Evolutionary conservation across 352 stramenopile genomes (phyloP), one percentile per base, ranked within the genome.

Genomic region (Phytophthora lateralis): DNA sequence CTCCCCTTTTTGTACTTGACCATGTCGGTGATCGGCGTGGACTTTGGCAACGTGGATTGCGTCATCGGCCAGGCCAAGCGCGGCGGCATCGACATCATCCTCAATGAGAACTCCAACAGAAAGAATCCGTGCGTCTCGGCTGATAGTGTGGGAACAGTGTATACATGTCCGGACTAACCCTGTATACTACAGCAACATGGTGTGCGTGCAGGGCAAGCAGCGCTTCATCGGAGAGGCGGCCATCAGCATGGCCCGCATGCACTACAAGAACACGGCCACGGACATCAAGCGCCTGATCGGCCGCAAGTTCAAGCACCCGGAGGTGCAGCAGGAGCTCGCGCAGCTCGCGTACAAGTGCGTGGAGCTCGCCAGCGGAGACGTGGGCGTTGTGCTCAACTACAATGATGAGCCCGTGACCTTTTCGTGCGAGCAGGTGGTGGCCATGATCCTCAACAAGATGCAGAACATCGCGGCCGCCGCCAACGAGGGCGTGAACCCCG

Each of bases 71-170:
- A 98, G 68, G 96, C 96, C 54, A 98, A 98, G 66, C 88, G 96
- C 65, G 97, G 97, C 69, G 97, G 97, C 69, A 97, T 99, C 55
- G 97, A 99, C 82, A 98, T 99, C 48, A 98, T 99, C 85, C 83
- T 99, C 30, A 99, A 99, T 89, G 97, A 99, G 69, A 98, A 97
- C 76, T 99, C 95, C 47, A 98, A 99, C 78, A 87, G 98, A 73
- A 97, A 98, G 73, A 99, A 99, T 77, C 95, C 97, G 81, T 92
- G 81, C 48, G 82, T 24, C 1, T 24, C 21, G 21, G 21, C 21
- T 24, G 3, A 3, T 24, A 1, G 21, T 24, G 1, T 24, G 21
- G 21, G 1, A 24, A 3, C 21, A 24, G 21, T 24, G 14, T 27
- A n/a, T 59, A n/a, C 37, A n/a, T 24, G 21, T 24, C 21, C 3